Base-by-base conservation (phyloP, 2,329 filamentous ascomycete species). In the Epichloe sylvatica region DNA sequence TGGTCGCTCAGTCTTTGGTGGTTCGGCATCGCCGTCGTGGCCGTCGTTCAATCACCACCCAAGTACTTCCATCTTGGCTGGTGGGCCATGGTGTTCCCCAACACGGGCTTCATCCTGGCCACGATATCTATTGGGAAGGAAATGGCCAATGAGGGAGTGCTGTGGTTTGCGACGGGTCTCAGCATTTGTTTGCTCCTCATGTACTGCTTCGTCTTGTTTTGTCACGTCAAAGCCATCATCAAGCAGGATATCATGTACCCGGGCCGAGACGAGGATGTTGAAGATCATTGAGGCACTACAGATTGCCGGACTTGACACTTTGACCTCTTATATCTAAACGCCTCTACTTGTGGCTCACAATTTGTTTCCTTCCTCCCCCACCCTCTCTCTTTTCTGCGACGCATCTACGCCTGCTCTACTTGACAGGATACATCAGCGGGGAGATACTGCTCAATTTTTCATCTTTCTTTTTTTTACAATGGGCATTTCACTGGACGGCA, bases 41-140 rank as follows among this genome's bases (percentile, higher is more conserved):
- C 66, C 23, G 59, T 68, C 15, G 48, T 60, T n/a, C 52, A 65
- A 15, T 60, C 64, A 56, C 59, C 67, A 11, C 71, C 68, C 4
- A 68, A 74, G 56, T 71, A 70, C 59, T 80, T 80, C 55, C 75
- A 79, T 53, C 67, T 83, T 2, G 77, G 76, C 1, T 83, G 78
- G 78, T 84, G 77, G 75, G 77, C 78, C 0, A 73, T 78, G 61
- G 75, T 80, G 9, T 81, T 81, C 61, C 77, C 77, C 43, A 81
- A 81, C 61, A 75, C 73, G 0, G 77, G 77, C 4, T 80, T 80
- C 57, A 73, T 72, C 4, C 64, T 81, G 44, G 73, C 73, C 2
- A 78, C 76, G 0, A 77, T 79, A 46, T 65, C 72, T 6, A 73
- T 80, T 21, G 74, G 70, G 1, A 70, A 70, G 4, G 68, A 70